Evolutionary conservation across 805 yeast genomes (phyloP).

Genomic region (Candida mattraensis): DNA sequence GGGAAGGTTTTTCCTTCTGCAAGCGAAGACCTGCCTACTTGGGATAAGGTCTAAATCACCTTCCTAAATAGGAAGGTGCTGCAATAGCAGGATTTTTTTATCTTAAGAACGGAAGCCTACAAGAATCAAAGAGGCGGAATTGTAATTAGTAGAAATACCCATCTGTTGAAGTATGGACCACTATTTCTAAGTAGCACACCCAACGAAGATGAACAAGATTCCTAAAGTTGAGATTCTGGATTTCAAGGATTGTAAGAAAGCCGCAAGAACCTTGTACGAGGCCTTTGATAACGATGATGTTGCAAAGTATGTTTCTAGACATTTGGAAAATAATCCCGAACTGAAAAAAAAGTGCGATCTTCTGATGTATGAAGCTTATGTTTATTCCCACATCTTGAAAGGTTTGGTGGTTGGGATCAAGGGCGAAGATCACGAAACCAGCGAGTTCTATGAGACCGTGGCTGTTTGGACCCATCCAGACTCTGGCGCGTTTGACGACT

Average conservation of each 20-base stretch:
- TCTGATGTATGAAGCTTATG: conserved; percentile 49
- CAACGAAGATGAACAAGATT: conserved; percentile 6
- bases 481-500: conserved; percentile 43
- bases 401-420: conserved; percentile 52
- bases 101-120: neutral
- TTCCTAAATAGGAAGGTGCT: conserved; percentile 15
- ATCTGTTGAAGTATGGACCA: no score
- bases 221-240: conserved; percentile 31
- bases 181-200: no score
- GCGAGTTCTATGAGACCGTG: conserved; percentile 49
- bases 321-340: conserved; percentile 34
- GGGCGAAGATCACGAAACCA: conserved; percentile 37
- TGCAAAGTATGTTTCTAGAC: conserved; percentile 33
- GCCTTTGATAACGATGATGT: conserved; percentile 37
- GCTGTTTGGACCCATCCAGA: conserved; percentile 54
- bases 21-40: no score
- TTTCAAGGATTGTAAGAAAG: conserved; percentile 33
- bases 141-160: no score
- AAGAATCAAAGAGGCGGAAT: no score
- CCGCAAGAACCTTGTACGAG: conserved; percentile 34
- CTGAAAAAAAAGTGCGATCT: conserved; percentile 35
- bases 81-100: neutral
- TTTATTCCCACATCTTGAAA: conserved; percentile 47
- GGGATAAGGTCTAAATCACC: no score
- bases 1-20: no score